Base-by-base conservation (phyloP, 2,329 filamentous ascomycete species). In the Chaetothyriales sp. region DNA sequence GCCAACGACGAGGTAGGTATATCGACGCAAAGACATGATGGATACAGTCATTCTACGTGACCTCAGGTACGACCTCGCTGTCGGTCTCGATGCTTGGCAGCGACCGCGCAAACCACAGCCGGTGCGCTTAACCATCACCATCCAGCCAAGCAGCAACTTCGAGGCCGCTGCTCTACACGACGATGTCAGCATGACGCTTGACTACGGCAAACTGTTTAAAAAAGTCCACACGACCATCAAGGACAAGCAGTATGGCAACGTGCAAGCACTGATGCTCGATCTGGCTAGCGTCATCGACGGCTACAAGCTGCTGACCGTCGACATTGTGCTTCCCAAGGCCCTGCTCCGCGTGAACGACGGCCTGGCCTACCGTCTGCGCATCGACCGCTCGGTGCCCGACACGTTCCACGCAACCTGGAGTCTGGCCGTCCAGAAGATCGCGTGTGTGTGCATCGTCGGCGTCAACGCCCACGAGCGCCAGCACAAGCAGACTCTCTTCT, bases 381-480 rank as follows among this genome's bases (percentile, higher is more conserved):
- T 60, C 7, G 56, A 58, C 29, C 62, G 56, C 18, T 56, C 57
- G 2, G 33, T 15, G 56, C 57, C 22, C 44, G 47, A 19, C 56
- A 51, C 29, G 44, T 43, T 43, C 47, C 51, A 20, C 52, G 49
- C 56, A 3, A 52, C 19, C 22, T 49, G 59, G 37, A 53, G 46
- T 45, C 45, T 70, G 53, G 62, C 63, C 1, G 67, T 75, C 54
- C 67, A 70, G 40, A 66, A 66, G 1, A 68, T 74, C 47, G 63
- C 69, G 20, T 70, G 69, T 55, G 64, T 68, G 46, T 72, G 70
- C 58, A 70, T 77, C 28, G 66, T 77, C 52, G 74, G 74, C 1
- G 72, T 77, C n/a, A 76, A 77, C 53, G 66, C 69, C 1, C 73
- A 75, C 55, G 74, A 77, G 61, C 65, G 74, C 18, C 59, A 72